A percentile compares a stretch with the other conserved stretches of the same genome.
These are phyloP conservation scores for Capsicum chinense DNA, from an alignment of 257 asterid genomes.

Conservation along the genomic window DNA sequence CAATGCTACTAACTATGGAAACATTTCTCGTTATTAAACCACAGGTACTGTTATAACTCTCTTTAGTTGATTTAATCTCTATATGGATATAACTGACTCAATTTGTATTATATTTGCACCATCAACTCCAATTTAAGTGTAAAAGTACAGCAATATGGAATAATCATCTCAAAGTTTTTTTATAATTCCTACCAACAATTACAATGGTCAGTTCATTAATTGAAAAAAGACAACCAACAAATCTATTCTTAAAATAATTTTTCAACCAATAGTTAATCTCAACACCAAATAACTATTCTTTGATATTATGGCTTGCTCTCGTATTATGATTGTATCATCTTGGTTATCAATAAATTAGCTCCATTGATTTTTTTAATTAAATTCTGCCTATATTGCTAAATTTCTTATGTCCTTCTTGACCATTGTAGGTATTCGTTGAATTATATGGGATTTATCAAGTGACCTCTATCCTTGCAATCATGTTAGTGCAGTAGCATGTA, in stretches of 20 bases:
- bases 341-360: too few species aligned
- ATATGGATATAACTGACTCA: neutral
- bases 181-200: neutral
- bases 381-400: too few species aligned
- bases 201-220: neutral
- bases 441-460: too few species aligned
- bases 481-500: too few species aligned
- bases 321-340: too few species aligned
- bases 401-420: too few species aligned
- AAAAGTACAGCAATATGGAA: conserved; percentile 20
- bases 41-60: conserved; percentile 61
- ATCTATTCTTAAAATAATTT: neutral
- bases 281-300: too few species aligned
- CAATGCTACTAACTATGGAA: conserved; percentile 87
- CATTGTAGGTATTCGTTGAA: too few species aligned
- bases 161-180: neutral
- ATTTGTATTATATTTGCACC: conserved; percentile 16
- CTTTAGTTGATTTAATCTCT: neutral
- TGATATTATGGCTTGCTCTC: too few species aligned
- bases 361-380: too few species aligned
- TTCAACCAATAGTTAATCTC: too few species aligned
- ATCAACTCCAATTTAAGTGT: neutral
- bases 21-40: conserved; percentile 92
- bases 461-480: too few species aligned
- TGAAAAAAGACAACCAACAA: neutral